Percentiles rank a stretch among this genome's conserved stretches.
Evolutionary conservation across 2,329 filamentous ascomycete species (phyloP).

Genomic region (Exophiala spinifera): DNA sequence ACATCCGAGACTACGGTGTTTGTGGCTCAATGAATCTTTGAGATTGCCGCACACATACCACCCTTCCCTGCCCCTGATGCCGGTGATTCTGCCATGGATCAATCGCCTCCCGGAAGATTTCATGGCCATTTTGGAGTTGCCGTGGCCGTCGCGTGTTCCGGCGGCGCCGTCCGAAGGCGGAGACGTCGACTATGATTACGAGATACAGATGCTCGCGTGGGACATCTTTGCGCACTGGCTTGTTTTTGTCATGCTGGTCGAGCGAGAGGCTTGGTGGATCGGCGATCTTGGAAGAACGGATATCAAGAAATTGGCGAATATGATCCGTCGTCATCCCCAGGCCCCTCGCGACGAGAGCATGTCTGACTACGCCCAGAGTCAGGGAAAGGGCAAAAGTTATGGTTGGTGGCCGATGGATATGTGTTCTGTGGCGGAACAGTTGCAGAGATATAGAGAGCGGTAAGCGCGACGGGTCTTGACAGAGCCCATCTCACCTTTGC

Average conservation of each 20-base stretch:
- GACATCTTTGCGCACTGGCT: constrained; percentile 17
- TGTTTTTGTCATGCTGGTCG: constrained; percentile 12
- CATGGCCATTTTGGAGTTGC: no score
- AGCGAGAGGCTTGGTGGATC: constrained; percentile 7
- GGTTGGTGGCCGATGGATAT: constrained; percentile 5
- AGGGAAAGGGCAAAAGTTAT: neutral
- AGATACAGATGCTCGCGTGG: constrained; percentile 14
- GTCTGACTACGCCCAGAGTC: neutral
- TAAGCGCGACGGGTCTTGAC: neutral
- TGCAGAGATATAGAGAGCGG: neutral
- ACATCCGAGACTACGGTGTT: no score
- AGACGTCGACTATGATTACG: constrained; percentile 1
- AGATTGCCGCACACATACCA: constrained; percentile 1
- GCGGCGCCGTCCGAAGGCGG: neutral
- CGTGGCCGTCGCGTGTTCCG: no score
- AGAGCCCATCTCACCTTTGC: no score
- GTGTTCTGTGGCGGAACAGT: constrained; percentile 9
- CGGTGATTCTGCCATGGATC: constrained; percentile 7
- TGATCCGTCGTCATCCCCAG: neutral
- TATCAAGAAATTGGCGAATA: constrained; percentile 5
- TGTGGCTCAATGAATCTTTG: constrained; percentile 5
- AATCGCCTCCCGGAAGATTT: constrained; percentile 6
- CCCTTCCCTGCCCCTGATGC: neutral
- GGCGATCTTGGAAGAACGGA: constrained; percentile 8
- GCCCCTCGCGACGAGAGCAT: no score